A percentile compares a stretch with the other conserved stretches of the same genome.
These are phyloP conservation scores for Plasmodium ovale DNA, from an alignment of 169 alveolate species.

Conservation along the genomic window DNA sequence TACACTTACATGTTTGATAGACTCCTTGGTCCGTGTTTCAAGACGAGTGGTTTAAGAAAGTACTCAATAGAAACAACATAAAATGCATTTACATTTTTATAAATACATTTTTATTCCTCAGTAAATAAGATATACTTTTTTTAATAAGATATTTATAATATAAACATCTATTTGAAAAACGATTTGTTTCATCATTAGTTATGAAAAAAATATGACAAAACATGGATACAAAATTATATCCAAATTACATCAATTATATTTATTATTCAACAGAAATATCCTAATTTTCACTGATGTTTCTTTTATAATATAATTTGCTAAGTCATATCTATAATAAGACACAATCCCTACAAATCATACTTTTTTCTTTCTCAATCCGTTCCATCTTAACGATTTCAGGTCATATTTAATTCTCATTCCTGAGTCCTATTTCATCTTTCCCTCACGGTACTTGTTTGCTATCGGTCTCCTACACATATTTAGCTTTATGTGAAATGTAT, in stretches of 20 bases:
- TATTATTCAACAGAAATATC: not conserved
- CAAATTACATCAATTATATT: not conserved
- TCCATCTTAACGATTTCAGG: slow-evolving; percentile 92
- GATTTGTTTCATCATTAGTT: not conserved
- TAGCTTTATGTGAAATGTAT: slow-evolving; percentile 88
- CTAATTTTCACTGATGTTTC: slow-evolving; percentile 50
- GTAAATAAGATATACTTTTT: slow-evolving; percentile 31
- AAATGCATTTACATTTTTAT: not conserved
- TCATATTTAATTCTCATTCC: slow-evolving; percentile 91
- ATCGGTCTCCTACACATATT: slow-evolving; percentile 92
- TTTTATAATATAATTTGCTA: too few relatives aligned
- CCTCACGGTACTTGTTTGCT: slow-evolving; percentile 95
- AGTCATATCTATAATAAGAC: not conserved
- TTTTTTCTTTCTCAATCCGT: slow-evolving; percentile 85
- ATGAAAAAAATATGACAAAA: not conserved
- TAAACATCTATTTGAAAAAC: not conserved
- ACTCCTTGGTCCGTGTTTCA: slow-evolving; percentile 97
- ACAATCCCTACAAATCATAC: too few relatives aligned
- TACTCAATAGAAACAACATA: slow-evolving; percentile 52
- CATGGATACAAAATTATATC: not conserved
- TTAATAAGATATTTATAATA: too few relatives aligned
- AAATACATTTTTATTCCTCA: slow-evolving; percentile 21
- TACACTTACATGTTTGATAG: slow-evolving; percentile 85
- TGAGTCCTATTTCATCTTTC: slow-evolving; percentile 94
- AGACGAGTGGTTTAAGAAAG: slow-evolving; percentile 90